A percentile compares a stretch with the other conserved stretches of the same genome.
Evolutionary conservation across 306 rosid species (phyloP).

Genomic region (Prosopis cineraria): DNA sequence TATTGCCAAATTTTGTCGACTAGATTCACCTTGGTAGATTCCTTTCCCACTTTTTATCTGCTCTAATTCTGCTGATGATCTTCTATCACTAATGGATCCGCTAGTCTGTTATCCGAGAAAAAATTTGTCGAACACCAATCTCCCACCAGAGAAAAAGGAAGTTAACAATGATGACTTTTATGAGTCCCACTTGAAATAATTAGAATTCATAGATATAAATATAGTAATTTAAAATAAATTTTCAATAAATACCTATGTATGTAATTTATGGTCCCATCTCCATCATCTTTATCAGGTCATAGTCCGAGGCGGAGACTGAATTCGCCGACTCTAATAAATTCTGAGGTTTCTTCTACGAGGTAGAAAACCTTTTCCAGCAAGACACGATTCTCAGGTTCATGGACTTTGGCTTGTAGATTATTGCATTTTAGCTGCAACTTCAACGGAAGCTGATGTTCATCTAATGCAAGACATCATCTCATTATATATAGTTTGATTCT

Average conservation of each 20-base stretch:
- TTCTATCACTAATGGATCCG: not conserved
- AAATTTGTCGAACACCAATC: not conserved
- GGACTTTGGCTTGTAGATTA: constrained; percentile 7
- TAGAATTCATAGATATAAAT: too few species aligned
- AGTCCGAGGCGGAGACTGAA: not conserved
- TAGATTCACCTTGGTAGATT: too few species aligned
- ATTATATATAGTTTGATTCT: not conserved
- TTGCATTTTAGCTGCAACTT: constrained; percentile 10
- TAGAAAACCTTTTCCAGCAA: not conserved
- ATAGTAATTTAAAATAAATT: too few species aligned
- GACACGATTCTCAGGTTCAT: not conserved
- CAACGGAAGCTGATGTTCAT: not conserved
- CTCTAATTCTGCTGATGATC: not conserved
- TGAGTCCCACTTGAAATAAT: too few species aligned
- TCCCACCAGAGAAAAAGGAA: not conserved
- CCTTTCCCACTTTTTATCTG: not conserved
- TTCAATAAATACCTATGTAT: too few species aligned
- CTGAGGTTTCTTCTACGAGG: not conserved
- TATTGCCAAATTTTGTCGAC: too few species aligned
- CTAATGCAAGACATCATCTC: not conserved
- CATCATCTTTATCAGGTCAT: not conserved
- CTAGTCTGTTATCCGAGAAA: not conserved
- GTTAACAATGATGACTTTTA: not conserved
- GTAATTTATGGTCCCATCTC: too few species aligned
- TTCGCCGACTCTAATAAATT: not conserved